A percentile compares a stretch with the other conserved stretches of the same genome.
Conservation (phyloP, 208 protist genomes). For the Borovskyia barvae region DNA sequence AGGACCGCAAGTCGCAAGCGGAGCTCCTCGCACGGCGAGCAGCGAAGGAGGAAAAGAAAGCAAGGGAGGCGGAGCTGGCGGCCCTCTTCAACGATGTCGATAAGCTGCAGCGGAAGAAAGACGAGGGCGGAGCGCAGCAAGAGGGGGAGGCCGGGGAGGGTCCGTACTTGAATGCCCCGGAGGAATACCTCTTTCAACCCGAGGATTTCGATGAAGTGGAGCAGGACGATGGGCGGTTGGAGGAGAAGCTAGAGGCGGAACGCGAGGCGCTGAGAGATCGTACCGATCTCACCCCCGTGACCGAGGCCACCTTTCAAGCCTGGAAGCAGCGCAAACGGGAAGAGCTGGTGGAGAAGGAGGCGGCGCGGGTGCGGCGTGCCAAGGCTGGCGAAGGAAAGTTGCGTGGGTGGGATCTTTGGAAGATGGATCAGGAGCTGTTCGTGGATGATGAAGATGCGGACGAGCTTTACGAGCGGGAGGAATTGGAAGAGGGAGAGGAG, state of each 20-base stretch:
- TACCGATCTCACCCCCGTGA: slow-evolving; percentile 79
- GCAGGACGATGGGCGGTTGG: slow-evolving; percentile 74
- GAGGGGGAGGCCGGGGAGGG: slow-evolving; percentile 32
- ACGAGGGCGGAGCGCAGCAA: slow-evolving; percentile 16
- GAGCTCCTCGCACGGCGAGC: slow-evolving; percentile 61
- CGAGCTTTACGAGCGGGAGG: slow-evolving; percentile 74
- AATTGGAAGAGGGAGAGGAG: slow-evolving; percentile 19
- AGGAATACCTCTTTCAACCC: slow-evolving; percentile 86
- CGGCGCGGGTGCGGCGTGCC: slow-evolving; percentile 58
- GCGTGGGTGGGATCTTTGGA: slow-evolving; percentile 80
- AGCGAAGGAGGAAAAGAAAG: slow-evolving; percentile 76
- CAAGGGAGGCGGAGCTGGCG: slow-evolving; percentile 81
- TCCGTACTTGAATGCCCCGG: slow-evolving; percentile 60
- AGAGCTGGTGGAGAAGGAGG: slow-evolving; percentile 65
- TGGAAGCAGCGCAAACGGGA: slow-evolving; percentile 71
- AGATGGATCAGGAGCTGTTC: slow-evolving; percentile 83
- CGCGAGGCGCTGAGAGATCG: slow-evolving; percentile 73
- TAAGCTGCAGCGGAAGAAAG: slow-evolving; percentile 24
- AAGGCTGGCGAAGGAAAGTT: slow-evolving; percentile 74
- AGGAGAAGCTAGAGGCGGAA: slow-evolving; percentile 87
- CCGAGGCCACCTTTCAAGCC: slow-evolving; percentile 73
- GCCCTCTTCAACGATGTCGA: slow-evolving; percentile 79
- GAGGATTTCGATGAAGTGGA: slow-evolving; percentile 90
- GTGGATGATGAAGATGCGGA: slow-evolving; percentile 86
- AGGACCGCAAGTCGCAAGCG: slow-evolving; percentile 64